Conservation (phyloP, 805 yeast species). For the Tetrapisispora arboricola region DNA sequence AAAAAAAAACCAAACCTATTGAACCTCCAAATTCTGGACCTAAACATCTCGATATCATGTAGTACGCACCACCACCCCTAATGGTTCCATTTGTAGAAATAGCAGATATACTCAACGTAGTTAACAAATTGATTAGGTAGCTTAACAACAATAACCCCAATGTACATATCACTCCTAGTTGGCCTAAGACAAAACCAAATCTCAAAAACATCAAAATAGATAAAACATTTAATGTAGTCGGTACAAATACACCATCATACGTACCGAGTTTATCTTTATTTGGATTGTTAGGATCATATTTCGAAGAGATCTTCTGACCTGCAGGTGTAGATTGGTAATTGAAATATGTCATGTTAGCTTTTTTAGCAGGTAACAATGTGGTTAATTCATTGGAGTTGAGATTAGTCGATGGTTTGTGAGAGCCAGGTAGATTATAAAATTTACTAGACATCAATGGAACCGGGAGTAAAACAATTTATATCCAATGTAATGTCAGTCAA, state of each 20-base stretch:
- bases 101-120: constrained; percentile 86
- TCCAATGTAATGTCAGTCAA: no score
- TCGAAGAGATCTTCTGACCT: constrained; percentile 20
- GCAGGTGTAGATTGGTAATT: constrained; percentile 21
- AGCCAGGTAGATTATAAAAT: constrained; percentile 29
- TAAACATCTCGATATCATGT: constrained; percentile 87
- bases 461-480: no score
- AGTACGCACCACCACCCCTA: constrained; percentile 96
- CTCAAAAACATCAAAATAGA: constrained; percentile 92
- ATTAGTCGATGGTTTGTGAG: constrained; percentile 21
- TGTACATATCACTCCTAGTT: constrained; percentile 81
- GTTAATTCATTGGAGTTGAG: constrained; percentile 14
- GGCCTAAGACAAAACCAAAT: constrained; percentile 92
- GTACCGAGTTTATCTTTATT: constrained; percentile 56
- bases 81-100: constrained; percentile 97
- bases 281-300: constrained; percentile 25
- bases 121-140: constrained; percentile 70
- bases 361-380: constrained; percentile 15
- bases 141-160: constrained; percentile 57
- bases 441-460: constrained; percentile 17
- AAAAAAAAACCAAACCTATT: constrained; percentile 85
- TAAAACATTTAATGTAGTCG: constrained; percentile 84
- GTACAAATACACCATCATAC: constrained; percentile 82
- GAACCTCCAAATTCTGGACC: constrained; percentile 99
- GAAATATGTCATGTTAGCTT: constrained; percentile 20